Base-by-base conservation (phyloP, 495 filamentous ascomycete species). In the Neurospora sp. region DNA sequence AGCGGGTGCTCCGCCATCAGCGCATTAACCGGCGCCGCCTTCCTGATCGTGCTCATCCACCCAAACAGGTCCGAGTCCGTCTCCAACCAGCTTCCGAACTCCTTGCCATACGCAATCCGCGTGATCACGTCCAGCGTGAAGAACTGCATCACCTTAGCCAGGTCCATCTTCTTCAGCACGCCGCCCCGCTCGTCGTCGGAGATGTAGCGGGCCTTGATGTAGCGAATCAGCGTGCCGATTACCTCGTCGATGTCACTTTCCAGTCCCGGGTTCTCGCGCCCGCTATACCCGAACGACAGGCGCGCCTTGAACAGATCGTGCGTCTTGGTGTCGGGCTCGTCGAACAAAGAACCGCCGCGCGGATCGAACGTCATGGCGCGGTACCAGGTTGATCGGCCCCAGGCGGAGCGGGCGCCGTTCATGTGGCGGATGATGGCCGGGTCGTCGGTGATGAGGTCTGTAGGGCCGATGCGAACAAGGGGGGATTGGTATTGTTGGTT, bases 121-220 rank as follows among this genome's bases (percentile, higher is more conserved):
- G 84, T 82, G 73, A 88, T 84, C 3, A 85, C 78, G 73, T 89
- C 87, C 16, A 88, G 75, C 4, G 86, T 87, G 69, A 88, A 87
- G 76, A 77, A 89, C 71, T 83, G 78, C 9, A 82, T 79, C 4
- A 83, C 76, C 0, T 59, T 78, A 0, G 80, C 79, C 27, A 88
- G 79, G 72, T 88, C 86, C 42, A 88, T 54, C 48, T 73, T 78
- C 4, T 77, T 72, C 16, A 75, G 69, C 37, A 73, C 73, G 37
- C 75, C 73, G 31, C 75, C 44, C 31, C 69, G 75, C 0, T 79
- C 80, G 41, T 80, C 72, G 70, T 81, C 81, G 16, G 83, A 75
- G 16, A 59, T 18, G 39, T 79, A 80, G 5, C 78, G 79, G 9
- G 79, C 80, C 39, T 74, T 77, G 54, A 88, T 79, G 3, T 85